These are phyloP conservation scores for Groenewaldozyma auringiensis DNA, from an alignment of 1,139 yeast species.

Conservation along the genomic window DNA sequence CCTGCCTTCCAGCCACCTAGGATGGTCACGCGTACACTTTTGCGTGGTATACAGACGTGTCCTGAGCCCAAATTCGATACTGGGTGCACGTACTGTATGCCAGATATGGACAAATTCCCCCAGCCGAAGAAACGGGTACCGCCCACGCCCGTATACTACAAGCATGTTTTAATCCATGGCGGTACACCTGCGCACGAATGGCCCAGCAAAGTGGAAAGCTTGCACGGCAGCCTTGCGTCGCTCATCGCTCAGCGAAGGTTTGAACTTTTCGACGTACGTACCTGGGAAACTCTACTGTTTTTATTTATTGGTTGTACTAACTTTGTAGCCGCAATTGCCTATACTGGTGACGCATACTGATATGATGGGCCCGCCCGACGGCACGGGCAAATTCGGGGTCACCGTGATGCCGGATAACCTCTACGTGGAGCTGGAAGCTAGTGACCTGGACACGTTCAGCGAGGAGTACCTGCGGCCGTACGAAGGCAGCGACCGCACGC, in stretches of 20 bases:
- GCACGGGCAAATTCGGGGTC: conserved; percentile 9
- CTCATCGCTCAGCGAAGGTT: neutral
- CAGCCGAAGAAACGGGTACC: conserved; percentile 16
- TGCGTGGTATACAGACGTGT: conserved; percentile 27
- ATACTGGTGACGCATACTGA: conserved; percentile 43
- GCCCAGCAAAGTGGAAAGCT: conserved; percentile 49
- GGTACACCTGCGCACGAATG: conserved; percentile 34
- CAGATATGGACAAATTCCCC: conserved; percentile 25
- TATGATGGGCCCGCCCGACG: conserved; percentile 12
- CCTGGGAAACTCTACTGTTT: neutral
- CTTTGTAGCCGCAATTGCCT: conserved; percentile 40
- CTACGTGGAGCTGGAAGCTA: conserved; percentile 22
- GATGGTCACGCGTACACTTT: too few species aligned
- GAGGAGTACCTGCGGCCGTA: conserved; percentile 2
- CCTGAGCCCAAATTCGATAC: conserved; percentile 50
- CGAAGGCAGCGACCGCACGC: neutral
- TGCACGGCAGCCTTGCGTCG: neutral
- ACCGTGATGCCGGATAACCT: conserved; percentile 43
- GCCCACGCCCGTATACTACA: conserved; percentile 45
- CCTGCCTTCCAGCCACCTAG: too few species aligned
- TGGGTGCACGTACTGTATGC: conserved; percentile 56
- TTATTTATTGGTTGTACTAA: neutral
- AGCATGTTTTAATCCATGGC: conserved; percentile 49
- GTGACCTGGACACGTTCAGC: neutral
- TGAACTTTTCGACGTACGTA: conserved; percentile 6